Evolutionary conservation across 1,284 basidiomycete genomes (phyloP).

Genomic region (Phylloboletellus chloephorus): DNA sequence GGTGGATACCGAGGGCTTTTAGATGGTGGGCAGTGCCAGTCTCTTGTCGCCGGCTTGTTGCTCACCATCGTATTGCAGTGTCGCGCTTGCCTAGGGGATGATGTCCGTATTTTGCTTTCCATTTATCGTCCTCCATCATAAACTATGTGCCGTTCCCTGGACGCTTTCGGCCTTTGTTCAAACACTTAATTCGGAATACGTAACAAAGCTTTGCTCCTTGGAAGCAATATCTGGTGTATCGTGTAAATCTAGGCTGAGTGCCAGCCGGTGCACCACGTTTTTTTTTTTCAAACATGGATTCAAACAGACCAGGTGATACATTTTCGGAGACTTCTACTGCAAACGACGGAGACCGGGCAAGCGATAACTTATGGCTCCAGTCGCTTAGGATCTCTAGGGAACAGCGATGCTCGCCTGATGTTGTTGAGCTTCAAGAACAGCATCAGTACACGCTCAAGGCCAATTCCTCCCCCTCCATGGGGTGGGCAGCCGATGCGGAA

Average conservation of each 20-base stretch:
- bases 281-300: conserved; percentile 3
- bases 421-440: conserved; percentile 93
- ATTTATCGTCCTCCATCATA: conserved; percentile 18
- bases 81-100: conserved; percentile 12
- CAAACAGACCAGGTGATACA: too few relatives aligned
- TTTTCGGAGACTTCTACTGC: background rate
- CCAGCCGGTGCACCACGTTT: conserved; percentile 6
- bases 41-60: background rate
- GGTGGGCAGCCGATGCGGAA: conserved; percentile 94
- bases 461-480: conserved; percentile 80
- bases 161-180: conserved; percentile 13
- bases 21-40: conserved; percentile 13
- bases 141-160: conserved; percentile 24
- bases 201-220: conserved; percentile 13
- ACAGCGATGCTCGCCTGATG: conserved; percentile 89
- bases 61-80: conserved; percentile 19
- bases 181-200: conserved; percentile 25
- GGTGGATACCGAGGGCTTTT: conserved; percentile 1
- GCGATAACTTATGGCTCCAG: conserved; percentile 46
- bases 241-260: conserved; percentile 19
- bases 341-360: background rate
- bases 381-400: conserved; percentile 91
- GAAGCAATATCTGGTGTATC: conserved; percentile 13
- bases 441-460: conserved; percentile 95
- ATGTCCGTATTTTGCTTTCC: conserved; percentile 24